Percentiles rank a stretch among this genome's conserved stretches.
Conservation (phyloP, 192 early-diverging fungal genomes). For the Gonapodya prolifera region DNA sequence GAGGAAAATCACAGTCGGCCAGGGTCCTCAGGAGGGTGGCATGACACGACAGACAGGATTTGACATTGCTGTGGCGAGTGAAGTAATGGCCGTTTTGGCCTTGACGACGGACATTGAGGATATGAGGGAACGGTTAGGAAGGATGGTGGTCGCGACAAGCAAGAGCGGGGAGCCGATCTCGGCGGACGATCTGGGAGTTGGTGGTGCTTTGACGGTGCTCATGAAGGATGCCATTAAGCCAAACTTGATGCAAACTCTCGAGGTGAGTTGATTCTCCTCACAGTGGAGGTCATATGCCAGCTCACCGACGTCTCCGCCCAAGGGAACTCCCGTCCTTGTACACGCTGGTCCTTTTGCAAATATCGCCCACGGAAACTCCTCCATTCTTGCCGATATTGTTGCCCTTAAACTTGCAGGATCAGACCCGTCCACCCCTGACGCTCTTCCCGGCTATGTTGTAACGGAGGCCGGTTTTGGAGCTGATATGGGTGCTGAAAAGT, state of each 20-base stretch:
- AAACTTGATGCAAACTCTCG: constrained; percentile 98
- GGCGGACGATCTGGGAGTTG: constrained; percentile 88
- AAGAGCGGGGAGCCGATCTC: constrained; percentile 76
- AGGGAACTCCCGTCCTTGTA: constrained; percentile 92
- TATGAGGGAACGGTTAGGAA: constrained; percentile 84
- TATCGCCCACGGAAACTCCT: constrained; percentile 97
- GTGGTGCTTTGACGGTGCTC: constrained; percentile 89
- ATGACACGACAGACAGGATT: constrained; percentile 82
- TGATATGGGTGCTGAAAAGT: constrained; percentile 99
- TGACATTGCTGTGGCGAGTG: constrained; percentile 96
- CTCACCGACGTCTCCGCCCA: not conserved
- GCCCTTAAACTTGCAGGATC: constrained; percentile 85
- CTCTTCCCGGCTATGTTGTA: constrained; percentile 72
- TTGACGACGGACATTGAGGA: constrained; percentile 79
- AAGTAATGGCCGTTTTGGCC: constrained; percentile 96
- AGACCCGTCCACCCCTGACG: constrained; percentile 29
- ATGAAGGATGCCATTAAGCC: constrained; percentile 99
- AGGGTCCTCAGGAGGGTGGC: constrained; percentile 77
- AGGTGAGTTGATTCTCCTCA: constrained; percentile 28
- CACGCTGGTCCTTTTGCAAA: constrained; percentile 99
- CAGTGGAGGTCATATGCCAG: too few relatives aligned
- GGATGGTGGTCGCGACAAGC: constrained; percentile 88
- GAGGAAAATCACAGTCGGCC: constrained; percentile 80
- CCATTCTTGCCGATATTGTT: constrained; percentile 90
- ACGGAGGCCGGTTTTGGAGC: constrained; percentile 99